These are phyloP conservation scores for Liriodendron chinense DNA, from an alignment of 164 flowering plant genomes.

Conservation along the genomic window DNA sequence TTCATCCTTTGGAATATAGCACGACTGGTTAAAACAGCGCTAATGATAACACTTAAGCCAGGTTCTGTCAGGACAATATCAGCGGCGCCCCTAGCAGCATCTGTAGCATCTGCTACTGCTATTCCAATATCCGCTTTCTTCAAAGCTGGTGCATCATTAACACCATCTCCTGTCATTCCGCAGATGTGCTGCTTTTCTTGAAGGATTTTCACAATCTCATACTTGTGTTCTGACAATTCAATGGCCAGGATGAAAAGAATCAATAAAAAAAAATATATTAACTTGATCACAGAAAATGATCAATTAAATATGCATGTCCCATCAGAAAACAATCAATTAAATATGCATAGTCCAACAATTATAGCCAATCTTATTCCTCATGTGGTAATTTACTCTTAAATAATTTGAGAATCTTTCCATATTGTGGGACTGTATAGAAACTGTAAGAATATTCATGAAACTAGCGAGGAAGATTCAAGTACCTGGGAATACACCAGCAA, in stretches of 20 bases:
- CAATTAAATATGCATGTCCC: neutral
- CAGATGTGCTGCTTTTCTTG: constrained; percentile 84
- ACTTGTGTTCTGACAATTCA: constrained; percentile 69
- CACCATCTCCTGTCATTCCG: constrained; percentile 98
- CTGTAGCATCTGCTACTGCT: constrained; percentile 87
- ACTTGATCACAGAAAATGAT: neutral
- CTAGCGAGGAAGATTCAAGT: constrained; percentile 13
- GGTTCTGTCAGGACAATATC: constrained; percentile 89
- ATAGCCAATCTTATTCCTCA: neutral
- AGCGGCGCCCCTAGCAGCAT: constrained; percentile 89
- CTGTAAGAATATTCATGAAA: neutral
- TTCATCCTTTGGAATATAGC: constrained; percentile 96
- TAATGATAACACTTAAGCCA: constrained; percentile 80
- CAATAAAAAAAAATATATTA: neutral
- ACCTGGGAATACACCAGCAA: constrained; percentile 96
- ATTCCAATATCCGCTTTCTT: constrained; percentile 95
- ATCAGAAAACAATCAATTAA: neutral
- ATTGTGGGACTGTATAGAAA: neutral
- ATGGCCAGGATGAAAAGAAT: constrained; percentile 6
- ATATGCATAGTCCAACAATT: neutral
- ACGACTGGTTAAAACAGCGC: constrained; percentile 85
- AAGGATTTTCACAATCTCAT: constrained; percentile 81
- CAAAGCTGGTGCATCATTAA: constrained; percentile 89
- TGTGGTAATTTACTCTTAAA: neutral
- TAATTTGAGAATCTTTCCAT: neutral